Percentiles rank a stretch among this genome's conserved stretches.
These are phyloP conservation scores for Tetracentron sinense DNA, from an alignment of 164 flowering plant species.

Conservation along the genomic window DNA sequence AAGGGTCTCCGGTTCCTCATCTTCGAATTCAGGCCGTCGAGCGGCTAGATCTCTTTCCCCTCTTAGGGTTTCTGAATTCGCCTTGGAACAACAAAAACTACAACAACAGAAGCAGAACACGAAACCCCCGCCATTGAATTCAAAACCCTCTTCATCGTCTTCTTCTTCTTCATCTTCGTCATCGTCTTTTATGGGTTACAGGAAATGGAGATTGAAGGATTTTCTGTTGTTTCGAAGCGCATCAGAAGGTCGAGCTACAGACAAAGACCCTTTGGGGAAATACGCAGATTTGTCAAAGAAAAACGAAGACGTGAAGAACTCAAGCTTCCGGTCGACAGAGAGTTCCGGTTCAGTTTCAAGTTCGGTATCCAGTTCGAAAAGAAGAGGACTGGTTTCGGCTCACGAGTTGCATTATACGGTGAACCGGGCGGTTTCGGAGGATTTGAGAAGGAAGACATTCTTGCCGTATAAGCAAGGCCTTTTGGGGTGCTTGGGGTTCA, in stretches of 20 bases:
- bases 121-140: constrained; percentile 3
- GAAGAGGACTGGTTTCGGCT: constrained; percentile 57
- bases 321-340: constrained; percentile 45
- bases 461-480: constrained; percentile 82
- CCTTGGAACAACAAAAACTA: constrained; percentile 38
- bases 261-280: constrained; percentile 65
- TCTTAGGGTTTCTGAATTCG: constrained; percentile 29
- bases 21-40: constrained; percentile 36
- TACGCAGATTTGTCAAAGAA: constrained; percentile 35
- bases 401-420: constrained; percentile 73
- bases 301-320: constrained; percentile 37
- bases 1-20: constrained; percentile 14
- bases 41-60: constrained; percentile 69
- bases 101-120: constrained; percentile 8
- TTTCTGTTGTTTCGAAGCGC: constrained; percentile 82
- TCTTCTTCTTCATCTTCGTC: constrained; percentile 18
- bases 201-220: constrained; percentile 76
- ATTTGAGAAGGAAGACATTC: constrained; percentile 69
- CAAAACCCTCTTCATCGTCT: constrained; percentile 17
- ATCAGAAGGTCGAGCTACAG: constrained; percentile 79
- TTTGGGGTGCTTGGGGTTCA: constrained; percentile 55
- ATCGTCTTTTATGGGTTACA: constrained; percentile 26
- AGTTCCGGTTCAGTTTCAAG: constrained; percentile 27
- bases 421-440: constrained; percentile 72
- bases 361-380: constrained; percentile 22